A percentile compares a stretch with the other conserved stretches of the same genome.
Conservation (phyloP, 176 grass and related monocot genomes). For the Lolium multiflorum region DNA sequence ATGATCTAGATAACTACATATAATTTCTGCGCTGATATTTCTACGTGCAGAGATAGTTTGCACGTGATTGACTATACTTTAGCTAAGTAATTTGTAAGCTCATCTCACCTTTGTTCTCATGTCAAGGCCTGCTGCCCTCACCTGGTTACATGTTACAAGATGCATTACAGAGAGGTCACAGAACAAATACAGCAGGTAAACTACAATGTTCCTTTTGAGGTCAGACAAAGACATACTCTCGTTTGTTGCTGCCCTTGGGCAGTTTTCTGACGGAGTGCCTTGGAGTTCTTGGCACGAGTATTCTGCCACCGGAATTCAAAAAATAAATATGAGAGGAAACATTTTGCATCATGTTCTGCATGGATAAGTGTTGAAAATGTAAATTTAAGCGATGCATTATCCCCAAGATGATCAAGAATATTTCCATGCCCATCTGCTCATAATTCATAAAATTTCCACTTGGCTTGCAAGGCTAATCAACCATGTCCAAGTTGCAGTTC, state of each 20-base stretch:
- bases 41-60: constrained; percentile 6
- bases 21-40: constrained; percentile 11
- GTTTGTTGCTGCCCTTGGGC: constrained; percentile 39
- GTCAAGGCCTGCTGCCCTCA: constrained; percentile 46
- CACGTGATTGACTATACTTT: neutral
- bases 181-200: constrained; percentile 25
- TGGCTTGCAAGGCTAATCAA: neutral
- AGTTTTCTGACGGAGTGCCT: constrained; percentile 37
- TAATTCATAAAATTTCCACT: constrained; percentile 25
- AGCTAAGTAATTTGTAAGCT: constrained; percentile 35
- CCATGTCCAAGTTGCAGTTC: neutral
- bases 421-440: neutral
- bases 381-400: constrained; percentile 25
- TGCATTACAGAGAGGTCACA: neutral
- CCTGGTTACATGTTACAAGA: constrained; percentile 44
- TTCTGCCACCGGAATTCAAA: constrained; percentile 38
- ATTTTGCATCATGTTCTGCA: neutral
- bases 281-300: constrained; percentile 26
- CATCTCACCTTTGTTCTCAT: constrained; percentile 59
- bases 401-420: neutral
- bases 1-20: constrained; percentile 9
- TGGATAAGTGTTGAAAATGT: constrained; percentile 19
- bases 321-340: constrained; percentile 35
- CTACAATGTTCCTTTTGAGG: neutral
- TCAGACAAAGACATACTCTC: constrained; percentile 47